Conservation (phyloP, 257 asterid species). For the Gentiana macrophylla region DNA sequence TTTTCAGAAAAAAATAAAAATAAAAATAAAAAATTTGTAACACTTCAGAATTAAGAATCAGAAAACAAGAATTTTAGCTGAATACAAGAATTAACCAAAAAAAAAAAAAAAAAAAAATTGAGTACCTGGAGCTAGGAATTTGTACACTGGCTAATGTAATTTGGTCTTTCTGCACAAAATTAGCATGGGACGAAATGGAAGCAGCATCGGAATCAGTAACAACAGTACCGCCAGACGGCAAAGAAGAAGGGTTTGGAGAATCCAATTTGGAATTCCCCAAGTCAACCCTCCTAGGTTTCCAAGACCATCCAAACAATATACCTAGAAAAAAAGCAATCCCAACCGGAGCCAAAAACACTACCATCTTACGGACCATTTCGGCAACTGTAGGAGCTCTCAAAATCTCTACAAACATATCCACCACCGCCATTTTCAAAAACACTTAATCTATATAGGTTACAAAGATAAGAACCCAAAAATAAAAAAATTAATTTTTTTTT, state of each 20-base stretch:
- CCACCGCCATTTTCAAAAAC: constrained; percentile 27
- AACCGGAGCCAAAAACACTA: constrained; percentile 60
- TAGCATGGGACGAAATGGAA: constrained; percentile 12
- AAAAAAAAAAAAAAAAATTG: not conserved
- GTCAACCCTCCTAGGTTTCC: constrained; percentile 86
- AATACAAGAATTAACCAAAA: too few relatives aligned
- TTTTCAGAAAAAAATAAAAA: too few relatives aligned
- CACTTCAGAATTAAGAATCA: not conserved
- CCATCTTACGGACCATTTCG: constrained; percentile 38
- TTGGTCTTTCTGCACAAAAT: constrained; percentile 20
- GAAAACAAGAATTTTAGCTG: not conserved
- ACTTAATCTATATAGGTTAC: not conserved
- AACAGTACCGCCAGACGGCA: constrained; percentile 14
- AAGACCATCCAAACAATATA: constrained; percentile 70
- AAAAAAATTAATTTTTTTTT: not conserved
- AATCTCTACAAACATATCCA: constrained; percentile 49
- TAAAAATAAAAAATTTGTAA: too few relatives aligned
- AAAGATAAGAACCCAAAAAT: not conserved
- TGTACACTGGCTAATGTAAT: constrained; percentile 10
- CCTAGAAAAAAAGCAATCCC: constrained; percentile 73
- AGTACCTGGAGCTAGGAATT: constrained; percentile 28
- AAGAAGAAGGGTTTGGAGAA: constrained; percentile 47
- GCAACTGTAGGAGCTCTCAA: constrained; percentile 42
- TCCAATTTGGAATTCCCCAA: constrained; percentile 47
- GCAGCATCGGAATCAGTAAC: constrained; percentile 14